Percentiles rank a stretch among this genome's conserved stretches.
These are phyloP conservation scores for Penicillium sp. DNA, from an alignment of 2,329 filamentous ascomycete species.

Conservation along the genomic window DNA sequence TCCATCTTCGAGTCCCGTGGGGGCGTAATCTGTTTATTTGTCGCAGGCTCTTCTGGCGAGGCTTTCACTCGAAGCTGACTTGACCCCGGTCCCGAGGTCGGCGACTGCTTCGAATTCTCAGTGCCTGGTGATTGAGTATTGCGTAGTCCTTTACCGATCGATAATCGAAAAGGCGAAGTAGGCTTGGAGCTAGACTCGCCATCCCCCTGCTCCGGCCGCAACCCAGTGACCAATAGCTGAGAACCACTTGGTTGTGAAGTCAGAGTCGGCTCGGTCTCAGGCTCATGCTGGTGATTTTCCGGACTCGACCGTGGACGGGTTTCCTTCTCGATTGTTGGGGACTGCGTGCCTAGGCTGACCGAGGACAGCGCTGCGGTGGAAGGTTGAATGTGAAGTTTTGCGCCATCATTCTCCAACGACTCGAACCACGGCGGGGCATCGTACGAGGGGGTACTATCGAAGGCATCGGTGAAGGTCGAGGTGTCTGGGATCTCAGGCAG, in stretches of 20 bases:
- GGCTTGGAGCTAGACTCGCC: slow-evolving; percentile 26
- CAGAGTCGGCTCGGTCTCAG: slow-evolving; percentile 17
- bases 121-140: slow-evolving; percentile 18
- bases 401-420: slow-evolving; percentile 21
- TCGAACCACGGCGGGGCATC: slow-evolving; percentile 21
- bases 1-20: slow-evolving; percentile 28
- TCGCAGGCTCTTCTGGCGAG: slow-evolving; percentile 25
- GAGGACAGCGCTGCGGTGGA: slow-evolving; percentile 27
- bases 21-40: slow-evolving; percentile 19
- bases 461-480: slow-evolving; percentile 24
- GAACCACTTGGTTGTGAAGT: slow-evolving; percentile 25
- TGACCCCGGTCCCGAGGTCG: slow-evolving; percentile 22
- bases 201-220: slow-evolving; percentile 25
- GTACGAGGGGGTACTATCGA: slow-evolving; percentile 22
- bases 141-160: slow-evolving; percentile 30
- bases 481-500: slow-evolving; percentile 31
- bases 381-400: slow-evolving; percentile 20
- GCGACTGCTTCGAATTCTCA: slow-evolving; percentile 28
- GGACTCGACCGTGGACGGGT: slow-evolving; percentile 30
- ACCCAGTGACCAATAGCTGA: slow-evolving; percentile 21
- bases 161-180: slow-evolving; percentile 33
- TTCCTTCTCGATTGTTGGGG: slow-evolving; percentile 23
- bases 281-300: slow-evolving; percentile 23
- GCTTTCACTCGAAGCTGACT: slow-evolving; percentile 27
- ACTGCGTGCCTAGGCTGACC: slow-evolving; percentile 26